These are phyloP conservation scores for Leersia perrieri DNA, from an alignment of 176 grass and related monocot species.

Conservation along the genomic window DNA sequence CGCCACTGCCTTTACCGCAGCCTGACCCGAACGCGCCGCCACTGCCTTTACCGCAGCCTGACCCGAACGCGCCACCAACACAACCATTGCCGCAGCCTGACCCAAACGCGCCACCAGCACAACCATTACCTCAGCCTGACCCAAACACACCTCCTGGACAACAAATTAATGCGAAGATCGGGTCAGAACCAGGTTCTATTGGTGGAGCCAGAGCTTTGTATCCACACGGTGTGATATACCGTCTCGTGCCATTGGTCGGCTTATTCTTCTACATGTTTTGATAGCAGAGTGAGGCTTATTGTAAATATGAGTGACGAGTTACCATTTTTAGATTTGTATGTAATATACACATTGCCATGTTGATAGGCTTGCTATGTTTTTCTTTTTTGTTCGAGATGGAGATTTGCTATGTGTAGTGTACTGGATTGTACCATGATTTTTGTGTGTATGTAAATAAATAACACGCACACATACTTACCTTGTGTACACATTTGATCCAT, in stretches of 20 bases:
- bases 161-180: neutral
- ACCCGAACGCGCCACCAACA: neutral
- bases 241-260: neutral
- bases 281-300: neutral
- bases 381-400: neutral
- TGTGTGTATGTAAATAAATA: neutral
- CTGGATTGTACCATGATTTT: neutral
- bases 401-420: neutral
- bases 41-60: neutral
- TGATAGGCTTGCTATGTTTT: neutral
- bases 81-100: neutral
- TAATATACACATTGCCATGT: neutral
- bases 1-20: neutral
- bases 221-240: neutral
- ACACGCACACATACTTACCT: too few relatives aligned
- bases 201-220: neutral
- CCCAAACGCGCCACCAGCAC: neutral
- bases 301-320: neutral
- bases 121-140: neutral
- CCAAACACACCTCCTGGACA: neutral
- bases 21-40: neutral
- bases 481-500: neutral
- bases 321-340: neutral
- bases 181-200: neutral
- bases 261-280: neutral